A percentile compares a stretch with the other conserved stretches of the same genome.
Conservation (phyloP, 306 rosid species). For the Malus domestica region DNA sequence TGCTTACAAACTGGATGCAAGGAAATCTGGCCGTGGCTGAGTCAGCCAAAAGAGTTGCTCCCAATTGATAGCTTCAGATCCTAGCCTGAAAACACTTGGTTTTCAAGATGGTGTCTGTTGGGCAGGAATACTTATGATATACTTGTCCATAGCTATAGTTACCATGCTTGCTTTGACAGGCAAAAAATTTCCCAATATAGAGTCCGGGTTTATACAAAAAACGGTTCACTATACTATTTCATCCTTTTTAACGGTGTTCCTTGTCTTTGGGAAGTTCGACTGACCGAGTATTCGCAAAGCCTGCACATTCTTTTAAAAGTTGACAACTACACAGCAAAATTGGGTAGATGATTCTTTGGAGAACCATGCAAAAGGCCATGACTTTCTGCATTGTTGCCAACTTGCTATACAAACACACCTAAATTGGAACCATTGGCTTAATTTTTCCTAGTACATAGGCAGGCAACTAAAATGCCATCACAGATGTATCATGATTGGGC, state of each 20-base stretch:
- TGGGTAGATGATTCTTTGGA: background rate
- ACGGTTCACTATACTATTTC: background rate
- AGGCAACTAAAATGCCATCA: background rate
- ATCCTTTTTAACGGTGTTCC: background rate
- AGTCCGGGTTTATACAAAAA: background rate
- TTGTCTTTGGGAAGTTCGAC: background rate
- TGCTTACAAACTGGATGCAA: conserved; percentile 74
- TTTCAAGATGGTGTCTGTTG: background rate
- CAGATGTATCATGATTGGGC: background rate
- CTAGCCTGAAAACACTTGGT: background rate
- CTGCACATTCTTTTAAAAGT: background rate
- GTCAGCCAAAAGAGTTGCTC: conserved; percentile 26
- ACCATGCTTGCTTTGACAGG: background rate
- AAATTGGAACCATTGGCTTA: background rate
- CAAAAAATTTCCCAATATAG: background rate
- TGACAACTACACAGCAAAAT: background rate
- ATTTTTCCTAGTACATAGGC: background rate
- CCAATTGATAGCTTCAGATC: conserved; percentile 24
- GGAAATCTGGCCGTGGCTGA: conserved; percentile 40
- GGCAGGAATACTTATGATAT: background rate
- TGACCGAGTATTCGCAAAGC: background rate
- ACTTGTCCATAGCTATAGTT: background rate
- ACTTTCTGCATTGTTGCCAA: background rate
- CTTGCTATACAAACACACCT: background rate
- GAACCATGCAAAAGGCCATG: background rate